A percentile compares a stretch with the other conserved stretches of the same genome.
phyloP scores from a whole-genome alignment of 139 green algal species.

The Haematococcus sp. region DNA sequence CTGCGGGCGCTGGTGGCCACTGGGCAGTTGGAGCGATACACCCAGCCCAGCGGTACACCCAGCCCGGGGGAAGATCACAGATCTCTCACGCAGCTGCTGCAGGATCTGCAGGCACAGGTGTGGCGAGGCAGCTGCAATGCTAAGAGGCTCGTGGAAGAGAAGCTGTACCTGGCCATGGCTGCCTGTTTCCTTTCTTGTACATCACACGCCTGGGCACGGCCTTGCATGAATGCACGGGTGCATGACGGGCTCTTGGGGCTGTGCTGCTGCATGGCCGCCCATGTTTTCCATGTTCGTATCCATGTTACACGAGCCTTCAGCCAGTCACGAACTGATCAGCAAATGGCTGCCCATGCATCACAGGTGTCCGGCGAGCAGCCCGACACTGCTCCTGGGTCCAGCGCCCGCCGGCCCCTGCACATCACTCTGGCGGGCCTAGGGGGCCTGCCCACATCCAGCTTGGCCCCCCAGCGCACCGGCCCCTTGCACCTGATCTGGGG shows the following conservation, averaged over 20 bases:
- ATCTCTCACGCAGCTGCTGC: constrained; percentile 61
- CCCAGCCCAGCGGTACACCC: neutral
- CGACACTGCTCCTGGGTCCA: constrained; percentile 38
- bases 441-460: neutral
- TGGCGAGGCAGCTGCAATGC: no score
- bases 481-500: constrained; percentile 25
- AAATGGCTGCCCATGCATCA: no score
- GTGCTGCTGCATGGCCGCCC: no score
- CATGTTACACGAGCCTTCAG: no score
- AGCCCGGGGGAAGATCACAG: constrained; percentile 40
- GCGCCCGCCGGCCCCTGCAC: constrained; percentile 57
- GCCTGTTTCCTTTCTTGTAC: no score
- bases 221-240: no score
- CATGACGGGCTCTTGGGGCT: no score
- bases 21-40: constrained; percentile 42
- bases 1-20: constrained; percentile 77
- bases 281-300: no score
- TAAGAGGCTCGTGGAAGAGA: no score
- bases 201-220: no score
- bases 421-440: constrained; percentile 36
- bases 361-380: constrained; percentile 18
- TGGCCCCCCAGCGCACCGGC: constrained; percentile 6
- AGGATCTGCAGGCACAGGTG: constrained; percentile 53
- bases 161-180: no score
- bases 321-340: no score